Conservation (phyloP, 768 basidiomycete species). For the Coprinopsis strossmayeri region DNA sequence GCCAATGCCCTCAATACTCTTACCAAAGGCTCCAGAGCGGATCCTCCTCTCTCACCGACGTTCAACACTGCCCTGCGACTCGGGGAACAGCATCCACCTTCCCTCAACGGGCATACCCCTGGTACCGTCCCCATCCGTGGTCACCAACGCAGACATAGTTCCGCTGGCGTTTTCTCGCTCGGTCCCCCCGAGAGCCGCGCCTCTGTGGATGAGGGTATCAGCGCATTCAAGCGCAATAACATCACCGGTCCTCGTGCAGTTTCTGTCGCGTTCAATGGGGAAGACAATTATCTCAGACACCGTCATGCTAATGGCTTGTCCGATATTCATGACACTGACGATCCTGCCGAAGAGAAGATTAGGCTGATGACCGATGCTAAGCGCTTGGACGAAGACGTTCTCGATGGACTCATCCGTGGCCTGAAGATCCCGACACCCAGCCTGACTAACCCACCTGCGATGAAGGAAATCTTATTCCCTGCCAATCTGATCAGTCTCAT, state of each 20-base stretch:
- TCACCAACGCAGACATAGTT: conserved; percentile 82
- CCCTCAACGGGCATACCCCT: conserved; percentile 12
- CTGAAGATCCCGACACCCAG: conserved; percentile 92
- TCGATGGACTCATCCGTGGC: conserved; percentile 83
- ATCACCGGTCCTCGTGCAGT: conserved; percentile 75
- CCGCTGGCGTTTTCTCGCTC: conserved; percentile 70
- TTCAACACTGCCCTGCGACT: conserved; percentile 75
- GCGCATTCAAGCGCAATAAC: conserved; percentile 65
- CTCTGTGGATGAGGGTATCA: conserved; percentile 73
- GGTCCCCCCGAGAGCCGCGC: conserved; percentile 58
- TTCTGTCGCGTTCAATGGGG: conserved; percentile 82
- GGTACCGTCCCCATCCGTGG: conserved; percentile 27
- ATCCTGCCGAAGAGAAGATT: conserved; percentile 94
- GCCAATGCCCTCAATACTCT: conserved; percentile 89
- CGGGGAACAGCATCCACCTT: conserved; percentile 38
- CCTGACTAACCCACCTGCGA: conserved; percentile 83
- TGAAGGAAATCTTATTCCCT: conserved; percentile 98
- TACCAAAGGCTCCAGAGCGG: conserved; percentile 66
- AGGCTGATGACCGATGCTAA: conserved; percentile 86
- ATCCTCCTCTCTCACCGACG: conserved; percentile 74
- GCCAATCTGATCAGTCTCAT: conserved; percentile 96
- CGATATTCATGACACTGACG: conserved; percentile 73
- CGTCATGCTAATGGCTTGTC: conserved; percentile 55
- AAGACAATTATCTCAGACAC: conserved; percentile 64
- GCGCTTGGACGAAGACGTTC: conserved; percentile 87